Evolutionary conservation across 2,329 filamentous ascomycete genomes (phyloP).

Genomic region (Domatiomyces catenatus): DNA sequence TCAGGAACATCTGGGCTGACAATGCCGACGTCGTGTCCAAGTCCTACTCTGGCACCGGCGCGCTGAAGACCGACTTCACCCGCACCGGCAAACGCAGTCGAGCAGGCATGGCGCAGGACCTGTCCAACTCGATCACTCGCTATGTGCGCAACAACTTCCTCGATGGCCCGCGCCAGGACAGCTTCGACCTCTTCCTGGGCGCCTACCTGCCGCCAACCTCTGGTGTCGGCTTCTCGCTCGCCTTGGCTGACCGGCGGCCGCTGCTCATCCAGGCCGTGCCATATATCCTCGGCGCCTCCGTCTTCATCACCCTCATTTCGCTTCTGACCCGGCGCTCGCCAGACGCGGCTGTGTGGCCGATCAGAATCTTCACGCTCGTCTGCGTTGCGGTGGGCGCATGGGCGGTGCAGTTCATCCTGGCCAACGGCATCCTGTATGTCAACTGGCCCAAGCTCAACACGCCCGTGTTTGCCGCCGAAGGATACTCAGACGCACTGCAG

Average conservation of each 20-base stretch:
- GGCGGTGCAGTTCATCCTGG: slow-evolving; percentile 60
- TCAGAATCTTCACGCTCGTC: slow-evolving; percentile 67
- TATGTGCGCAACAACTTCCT: slow-evolving; percentile 90
- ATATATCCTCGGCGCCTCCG: slow-evolving; percentile 70
- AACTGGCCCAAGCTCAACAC: slow-evolving; percentile 98
- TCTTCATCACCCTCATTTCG: slow-evolving; percentile 68
- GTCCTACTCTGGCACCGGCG: slow-evolving; percentile 88
- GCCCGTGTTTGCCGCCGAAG: slow-evolving; percentile 69
- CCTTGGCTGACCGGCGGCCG: slow-evolving; percentile 75
- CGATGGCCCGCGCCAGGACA: slow-evolving; percentile 87
- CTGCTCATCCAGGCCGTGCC: slow-evolving; percentile 85
- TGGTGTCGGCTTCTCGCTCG: slow-evolving; percentile 52
- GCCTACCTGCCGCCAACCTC: slow-evolving; percentile 62
- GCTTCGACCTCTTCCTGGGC: slow-evolving; percentile 86
- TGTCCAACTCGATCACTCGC: slow-evolving; percentile 72
- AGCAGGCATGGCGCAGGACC: slow-evolving; percentile 68
- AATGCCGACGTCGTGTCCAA: slow-evolving; percentile 91
- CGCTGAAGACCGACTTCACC: slow-evolving; percentile 95
- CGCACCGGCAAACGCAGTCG: slow-evolving; percentile 82
- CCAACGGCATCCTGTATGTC: slow-evolving; percentile 85
- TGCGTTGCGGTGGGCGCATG: slow-evolving; percentile 58
- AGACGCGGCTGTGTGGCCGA: slow-evolving; percentile 60
- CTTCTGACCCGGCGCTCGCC: slow-evolving; percentile 56
- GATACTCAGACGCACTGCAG: slow-evolving; percentile 70
- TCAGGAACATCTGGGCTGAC: slow-evolving; percentile 96